Base-by-base conservation (phyloP, 2,329 filamentous ascomycete genomes). In the Neonectria magnoliae region DNA sequence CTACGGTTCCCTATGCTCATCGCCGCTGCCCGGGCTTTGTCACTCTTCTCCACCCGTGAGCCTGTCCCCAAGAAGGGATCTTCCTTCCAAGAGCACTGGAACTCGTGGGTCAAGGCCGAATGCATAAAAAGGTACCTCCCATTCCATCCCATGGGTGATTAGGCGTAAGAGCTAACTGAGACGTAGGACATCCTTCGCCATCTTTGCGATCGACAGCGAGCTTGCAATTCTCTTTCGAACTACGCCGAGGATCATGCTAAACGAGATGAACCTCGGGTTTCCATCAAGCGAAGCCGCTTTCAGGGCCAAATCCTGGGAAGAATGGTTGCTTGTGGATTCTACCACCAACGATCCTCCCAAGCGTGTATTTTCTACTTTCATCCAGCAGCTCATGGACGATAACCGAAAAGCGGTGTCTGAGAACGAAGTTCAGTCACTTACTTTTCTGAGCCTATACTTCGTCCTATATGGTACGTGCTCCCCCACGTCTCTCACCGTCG, bases 71-170 rank as follows among this genome's bases (percentile, higher is more conserved):
- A n/a, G n/a, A 16, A 38, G 14, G 36, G 14, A 6, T 16, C 36
- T 16, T 16, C 36, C 6, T 16, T 13, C 14, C 14, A n/a, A 38
- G 36, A n/a, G 36, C 14, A 38, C n/a, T 38, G 36, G 36, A 38
- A 38, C 14, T 38, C 36, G 8, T 38, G 36, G 36, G 14, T 38
- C 36, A 38, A 38, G 36, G 13, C 36, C 2, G 36, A 38, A 38
- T 38, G 36, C 14, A 38, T 38, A 38, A 38, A 38, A 38, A n/a
- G 36, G 36, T 38, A n/a, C 5, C 14, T n/a, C 10, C 36, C 36
- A 38, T 38, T 1, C 2, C 36, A 7, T 16, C 2, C 0, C 5
- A 38, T 1, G 14, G 1, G 36, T 1, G 3, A 8, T 5, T 3
- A 9, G 6, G 14, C 1, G 36, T 9, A 5, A 36, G 33, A n/a